A percentile compares a stretch with the other conserved stretches of the same genome.
These are phyloP conservation scores for Aspergillus tanneri DNA, from an alignment of 2,329 filamentous ascomycete species.

Conservation along the genomic window DNA sequence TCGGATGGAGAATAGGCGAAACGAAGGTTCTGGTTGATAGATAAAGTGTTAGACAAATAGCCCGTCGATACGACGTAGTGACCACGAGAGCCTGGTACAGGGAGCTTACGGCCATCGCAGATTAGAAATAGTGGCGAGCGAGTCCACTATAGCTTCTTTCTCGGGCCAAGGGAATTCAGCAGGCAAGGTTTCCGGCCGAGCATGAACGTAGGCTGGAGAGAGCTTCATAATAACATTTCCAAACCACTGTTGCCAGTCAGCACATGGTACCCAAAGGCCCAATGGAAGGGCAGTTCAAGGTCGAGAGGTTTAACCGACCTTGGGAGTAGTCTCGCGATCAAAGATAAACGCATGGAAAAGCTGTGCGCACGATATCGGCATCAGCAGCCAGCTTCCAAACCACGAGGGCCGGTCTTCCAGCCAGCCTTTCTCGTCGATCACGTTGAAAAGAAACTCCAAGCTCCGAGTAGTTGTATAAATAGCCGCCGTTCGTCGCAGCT, in stretches of 20 bases:
- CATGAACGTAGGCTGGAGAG: constrained; percentile 76
- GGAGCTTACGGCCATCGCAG: constrained; percentile 77
- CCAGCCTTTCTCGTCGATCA: constrained; percentile 70
- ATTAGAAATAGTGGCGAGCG: constrained; percentile 74
- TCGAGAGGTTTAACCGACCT: constrained; percentile 44
- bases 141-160: constrained; percentile 74
- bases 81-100: no score
- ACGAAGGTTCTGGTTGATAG: constrained; percentile 63
- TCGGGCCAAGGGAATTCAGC: constrained; percentile 69
- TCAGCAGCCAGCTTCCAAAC: constrained; percentile 81
- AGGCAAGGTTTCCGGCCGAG: constrained; percentile 68
- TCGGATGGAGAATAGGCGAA: constrained; percentile 83
- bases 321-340: constrained; percentile 71
- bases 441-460: constrained; percentile 83
- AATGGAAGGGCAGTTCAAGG: constrained; percentile 23
- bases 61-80: no score
- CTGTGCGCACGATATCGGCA: constrained; percentile 74
- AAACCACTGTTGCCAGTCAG: constrained; percentile 47
- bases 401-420: constrained; percentile 72
- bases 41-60: no score
- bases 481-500: constrained; percentile 73
- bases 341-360: constrained; percentile 74
- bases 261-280: neutral
- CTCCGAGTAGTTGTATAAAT: constrained; percentile 80
- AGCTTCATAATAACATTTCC: constrained; percentile 66